These are phyloP conservation scores for Entomortierella lignicola DNA, from an alignment of 192 early-diverging fungal species.

Conservation along the genomic window DNA sequence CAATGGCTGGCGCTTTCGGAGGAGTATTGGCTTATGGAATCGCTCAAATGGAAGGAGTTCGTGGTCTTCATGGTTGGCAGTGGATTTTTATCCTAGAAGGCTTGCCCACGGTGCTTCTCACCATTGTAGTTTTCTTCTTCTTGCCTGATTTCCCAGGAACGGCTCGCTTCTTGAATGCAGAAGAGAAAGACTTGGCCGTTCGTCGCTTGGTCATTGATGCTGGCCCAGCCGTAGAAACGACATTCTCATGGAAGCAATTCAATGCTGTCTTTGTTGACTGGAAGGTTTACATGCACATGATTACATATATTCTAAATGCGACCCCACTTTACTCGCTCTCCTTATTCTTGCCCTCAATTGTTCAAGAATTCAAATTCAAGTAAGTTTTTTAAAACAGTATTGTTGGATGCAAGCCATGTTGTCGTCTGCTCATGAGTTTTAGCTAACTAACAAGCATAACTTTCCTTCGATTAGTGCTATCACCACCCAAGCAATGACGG, in stretches of 20 bases:
- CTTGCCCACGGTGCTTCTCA: constrained; percentile 55
- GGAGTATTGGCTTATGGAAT: constrained; percentile 76
- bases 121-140: constrained; percentile 56
- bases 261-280: constrained; percentile 61
- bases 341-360: constrained; percentile 78
- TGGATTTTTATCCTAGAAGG: constrained; percentile 79
- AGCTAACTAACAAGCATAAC: background rate
- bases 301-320: constrained; percentile 73
- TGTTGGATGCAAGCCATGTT: too few relatives aligned
- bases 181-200: constrained; percentile 59
- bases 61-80: constrained; percentile 65
- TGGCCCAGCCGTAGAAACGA: constrained; percentile 56
- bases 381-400: constrained; percentile 2
- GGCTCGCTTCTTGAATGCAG: constrained; percentile 54
- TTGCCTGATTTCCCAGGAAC: constrained; percentile 64
- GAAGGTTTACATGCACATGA: constrained; percentile 61
- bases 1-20: constrained; percentile 69
- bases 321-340: constrained; percentile 73
- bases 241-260: constrained; percentile 66
- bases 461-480: constrained; percentile 25
- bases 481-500: constrained; percentile 61
- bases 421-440: too few relatives aligned
- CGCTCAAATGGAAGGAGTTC: constrained; percentile 64
- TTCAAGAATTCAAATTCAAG: constrained; percentile 73
- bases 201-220: constrained; percentile 60